A percentile compares a stretch with the other conserved stretches of the same genome.
Conservation (phyloP, 1,284 basidiomycete genomes). For the Wallemia ichthyophaga region DNA sequence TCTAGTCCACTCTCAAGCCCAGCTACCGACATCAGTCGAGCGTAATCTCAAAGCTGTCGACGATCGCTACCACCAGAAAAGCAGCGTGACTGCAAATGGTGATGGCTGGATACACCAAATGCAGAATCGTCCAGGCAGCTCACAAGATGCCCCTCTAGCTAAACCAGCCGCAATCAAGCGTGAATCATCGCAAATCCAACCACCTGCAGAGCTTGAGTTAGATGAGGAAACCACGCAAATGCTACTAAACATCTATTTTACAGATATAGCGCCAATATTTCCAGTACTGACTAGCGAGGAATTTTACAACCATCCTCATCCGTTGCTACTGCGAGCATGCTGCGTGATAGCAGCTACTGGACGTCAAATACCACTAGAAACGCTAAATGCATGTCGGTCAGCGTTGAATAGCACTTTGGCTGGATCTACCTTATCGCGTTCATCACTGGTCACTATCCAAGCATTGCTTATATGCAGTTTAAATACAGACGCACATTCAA, state of each 20-base stretch:
- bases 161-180: background rate
- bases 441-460: background rate
- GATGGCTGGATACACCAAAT: background rate
- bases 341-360: background rate
- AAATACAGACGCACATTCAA: background rate
- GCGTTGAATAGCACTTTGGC: background rate
- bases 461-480: background rate
- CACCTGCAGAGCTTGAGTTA: background rate
- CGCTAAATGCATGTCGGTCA: background rate
- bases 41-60: background rate
- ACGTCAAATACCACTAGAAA: background rate
- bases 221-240: background rate
- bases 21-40: background rate
- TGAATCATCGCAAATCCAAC: background rate
- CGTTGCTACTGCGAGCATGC: background rate
- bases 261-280: background rate
- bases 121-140: background rate
- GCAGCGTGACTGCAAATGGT: background rate
- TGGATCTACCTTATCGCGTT: background rate
- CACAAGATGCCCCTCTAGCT: background rate
- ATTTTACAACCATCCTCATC: background rate
- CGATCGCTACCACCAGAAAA: background rate
- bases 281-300: background rate
- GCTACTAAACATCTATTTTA: background rate
- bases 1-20: background rate